These are phyloP conservation scores for Cutaneotrichosporon curvatum DNA, from an alignment of 1,284 basidiomycete genomes.

Conservation along the genomic window DNA sequence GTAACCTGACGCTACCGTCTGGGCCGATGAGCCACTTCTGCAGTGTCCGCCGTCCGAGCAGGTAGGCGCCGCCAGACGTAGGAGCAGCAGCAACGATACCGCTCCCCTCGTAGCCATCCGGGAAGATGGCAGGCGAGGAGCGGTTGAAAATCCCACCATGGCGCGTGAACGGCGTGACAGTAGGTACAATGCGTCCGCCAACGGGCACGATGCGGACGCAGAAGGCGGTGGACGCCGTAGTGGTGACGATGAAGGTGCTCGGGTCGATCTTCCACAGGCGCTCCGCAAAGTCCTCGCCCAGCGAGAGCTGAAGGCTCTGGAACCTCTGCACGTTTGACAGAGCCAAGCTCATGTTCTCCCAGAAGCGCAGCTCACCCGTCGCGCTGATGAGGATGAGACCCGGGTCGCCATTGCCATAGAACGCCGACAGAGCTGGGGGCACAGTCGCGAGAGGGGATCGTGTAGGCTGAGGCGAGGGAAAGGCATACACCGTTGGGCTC, in stretches of 20 bases:
- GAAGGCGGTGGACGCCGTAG: slow-evolving; percentile 38
- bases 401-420: slow-evolving; percentile 41
- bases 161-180: slow-evolving; percentile 31
- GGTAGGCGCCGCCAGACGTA: slow-evolving; percentile 19
- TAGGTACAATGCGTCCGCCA: slow-evolving; percentile 33
- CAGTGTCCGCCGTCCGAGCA: slow-evolving; percentile 32
- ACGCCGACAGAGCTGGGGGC: slow-evolving; percentile 31
- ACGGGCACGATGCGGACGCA: slow-evolving; percentile 32
- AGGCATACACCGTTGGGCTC: slow-evolving; percentile 36
- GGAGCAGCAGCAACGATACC: slow-evolving; percentile 29
- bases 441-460: slow-evolving; percentile 22
- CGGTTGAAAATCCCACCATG: slow-evolving; percentile 40
- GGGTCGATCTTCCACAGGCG: slow-evolving; percentile 34
- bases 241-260: slow-evolving; percentile 40
- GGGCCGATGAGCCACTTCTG: slow-evolving; percentile 36
- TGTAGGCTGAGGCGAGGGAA: slow-evolving; percentile 31
- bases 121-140: slow-evolving; percentile 27
- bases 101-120: slow-evolving; percentile 20
- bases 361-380: slow-evolving; percentile 44
- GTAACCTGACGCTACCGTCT: slow-evolving; percentile 27
- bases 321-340: slow-evolving; percentile 39
- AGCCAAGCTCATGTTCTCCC: slow-evolving; percentile 45
- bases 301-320: slow-evolving; percentile 22
- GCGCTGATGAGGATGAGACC: slow-evolving; percentile 44
- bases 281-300: slow-evolving; percentile 44